phyloP scores from a whole-genome alignment of 2,329 filamentous ascomycete species.

The Chaetomium globosum region DNA sequence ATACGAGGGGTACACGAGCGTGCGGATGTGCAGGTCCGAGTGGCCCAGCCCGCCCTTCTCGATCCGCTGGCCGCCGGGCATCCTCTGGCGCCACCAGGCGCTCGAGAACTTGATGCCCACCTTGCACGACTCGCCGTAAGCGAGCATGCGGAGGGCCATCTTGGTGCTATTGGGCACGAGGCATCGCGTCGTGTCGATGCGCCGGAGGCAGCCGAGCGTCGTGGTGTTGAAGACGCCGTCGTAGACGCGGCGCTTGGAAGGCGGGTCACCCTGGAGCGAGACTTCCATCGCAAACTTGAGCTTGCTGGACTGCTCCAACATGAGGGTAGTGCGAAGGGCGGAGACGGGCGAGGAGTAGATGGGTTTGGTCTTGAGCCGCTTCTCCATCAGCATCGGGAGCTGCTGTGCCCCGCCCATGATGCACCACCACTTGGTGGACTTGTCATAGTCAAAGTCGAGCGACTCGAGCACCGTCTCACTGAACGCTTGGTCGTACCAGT shows the following conservation, averaged over 20 bases:
- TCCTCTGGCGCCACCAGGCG: not conserved
- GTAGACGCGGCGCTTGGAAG: slow-evolving; percentile 1
- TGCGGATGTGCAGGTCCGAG: not conserved
- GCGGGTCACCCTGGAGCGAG: not conserved
- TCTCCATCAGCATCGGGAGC: slow-evolving; percentile 4
- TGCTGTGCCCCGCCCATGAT: no score
- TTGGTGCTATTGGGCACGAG: not conserved
- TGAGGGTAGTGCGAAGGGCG: not conserved
- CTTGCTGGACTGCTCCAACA: no score
- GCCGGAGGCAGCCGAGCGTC: slow-evolving; percentile 3
- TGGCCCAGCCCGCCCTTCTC: not conserved
- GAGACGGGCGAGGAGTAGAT: slow-evolving; percentile 5
- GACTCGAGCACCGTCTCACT: no score
- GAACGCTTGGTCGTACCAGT: no score
- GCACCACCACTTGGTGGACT: no score
- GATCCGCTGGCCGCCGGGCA: not conserved
- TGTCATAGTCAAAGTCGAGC: no score
- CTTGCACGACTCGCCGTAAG: not conserved
- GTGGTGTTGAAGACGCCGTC: slow-evolving; percentile 4
- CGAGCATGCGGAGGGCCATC: not conserved
- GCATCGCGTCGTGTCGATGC: not conserved
- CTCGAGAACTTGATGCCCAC: slow-evolving; percentile 3
- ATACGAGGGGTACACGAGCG: slow-evolving; percentile 4
- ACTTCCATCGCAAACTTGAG: no score
- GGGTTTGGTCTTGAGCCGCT: slow-evolving; percentile 1